Base-by-base conservation (phyloP, 805 yeast species). In the Cyberlindnera xylosilytica region DNA sequence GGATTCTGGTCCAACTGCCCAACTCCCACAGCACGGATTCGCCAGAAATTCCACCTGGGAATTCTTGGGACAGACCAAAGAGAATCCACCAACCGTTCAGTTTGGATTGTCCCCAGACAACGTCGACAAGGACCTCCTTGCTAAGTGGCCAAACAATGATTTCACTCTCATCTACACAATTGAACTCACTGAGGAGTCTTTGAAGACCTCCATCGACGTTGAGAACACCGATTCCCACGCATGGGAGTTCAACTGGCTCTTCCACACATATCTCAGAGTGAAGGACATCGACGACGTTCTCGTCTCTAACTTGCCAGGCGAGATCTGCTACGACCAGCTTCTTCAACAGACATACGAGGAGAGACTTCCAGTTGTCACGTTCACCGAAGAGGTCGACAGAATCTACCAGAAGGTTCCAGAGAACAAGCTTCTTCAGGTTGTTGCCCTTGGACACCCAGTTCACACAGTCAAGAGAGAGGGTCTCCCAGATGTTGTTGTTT, bases 1-100 rank as follows among this genome's bases (percentile, higher is more conserved):
- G 50, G 70, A 75, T 7, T 73, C 69, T 7, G 85, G 86, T 4
- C 66, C 68, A 28, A 78, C 89, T 30, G 72, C 69, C 39, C 62
- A 74, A 27, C 74, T 93, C 50, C 97, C 97, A 16, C 98, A 93
- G 68, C 99, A 93, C 61, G 99, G 99, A 2, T 86, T 93, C 68
- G 99, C 96, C 16, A 76, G 99, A 64, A 83, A 78, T 63, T 81
- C 91, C 12, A 68, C 73, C 3, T 93, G 99, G 99, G 97, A 93
- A 63, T 87, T 90, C 54, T 71, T 93, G 47, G 99, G 99, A 29
- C 91, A 88, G 65, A 78, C 83, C 16, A 72, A 73, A 27, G 81
- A 74, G 40, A 64, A 68, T 34, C 85, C 87, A 22, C 85, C 90
- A 40, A 79, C 95, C 5, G 85, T 84, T 34, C 97, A 93, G 63